Evolutionary conservation across 2,329 filamentous ascomycete species (phyloP), one percentile per base, ranked within the genome.

Genomic region (Aspergillus costaricaensis): DNA sequence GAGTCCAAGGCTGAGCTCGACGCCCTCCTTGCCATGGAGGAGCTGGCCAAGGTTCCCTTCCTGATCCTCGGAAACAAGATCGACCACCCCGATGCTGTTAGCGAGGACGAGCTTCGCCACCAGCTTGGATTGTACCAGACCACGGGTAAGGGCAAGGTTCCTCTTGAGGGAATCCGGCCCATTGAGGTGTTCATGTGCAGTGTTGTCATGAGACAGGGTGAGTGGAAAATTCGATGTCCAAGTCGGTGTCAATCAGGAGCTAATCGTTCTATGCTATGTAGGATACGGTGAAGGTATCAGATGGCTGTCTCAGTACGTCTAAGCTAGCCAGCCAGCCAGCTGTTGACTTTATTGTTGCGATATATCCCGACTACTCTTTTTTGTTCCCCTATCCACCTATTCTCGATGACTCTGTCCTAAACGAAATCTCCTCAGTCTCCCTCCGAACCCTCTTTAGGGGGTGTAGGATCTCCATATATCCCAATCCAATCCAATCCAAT

Each of bases 121-220:
- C 90, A 93, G 77, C 84, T 99, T 61, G 95, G 95, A 65, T 81
- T 99, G 73, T 98, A 96, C 81, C 94, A 98, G 81, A 96, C 93
- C 58, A 96, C 92, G 63, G 93, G 93, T 72, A 96, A 97, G 86
- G 92, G 92, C 79, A 96, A 96, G 85, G 89, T 96, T 64, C 91
- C 90, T 65, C 84, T 95, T 68, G 93, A 96, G 83, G 92, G 92
- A 36, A 96, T 96, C 79, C 85, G 93, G 70, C 92, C 93, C 23
- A 94, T 99, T 74, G 95, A 99, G 85, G 87, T 98, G 65, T 98
- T 98, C 81, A 96, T 99, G 95, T 98, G 93, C 86, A 96, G 91
- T 72, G 93, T 98, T 69, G 94, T 98, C 65, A 96, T 97, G 92
- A 87, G 94, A 79, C 94, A 98, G 84, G 95, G 87, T 89, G 70